Base-by-base conservation (phyloP, 78 protist species). In the Dictyostelium firmibasis region DNA sequence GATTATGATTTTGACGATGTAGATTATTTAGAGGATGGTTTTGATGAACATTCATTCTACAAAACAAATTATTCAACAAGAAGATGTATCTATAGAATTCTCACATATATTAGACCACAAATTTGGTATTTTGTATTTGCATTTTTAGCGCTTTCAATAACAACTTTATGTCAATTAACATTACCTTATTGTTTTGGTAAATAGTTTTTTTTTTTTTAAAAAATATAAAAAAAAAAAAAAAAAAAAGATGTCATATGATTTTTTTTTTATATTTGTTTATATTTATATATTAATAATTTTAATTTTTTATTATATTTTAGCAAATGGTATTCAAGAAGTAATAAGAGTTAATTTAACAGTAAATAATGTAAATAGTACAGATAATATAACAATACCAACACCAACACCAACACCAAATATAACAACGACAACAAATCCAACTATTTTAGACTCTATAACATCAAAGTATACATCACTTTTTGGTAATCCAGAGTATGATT, bases 51-150 rank as follows among this genome's bases (percentile, higher is more conserved):
- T 16, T 81, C 72, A 64, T 57, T 81, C 13, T 81, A 36, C 43
- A 81, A 89, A 27, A 69, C 62, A 20, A 89, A 62, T 64, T 89
- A 89, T 44, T 89, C 94, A 11, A 38, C 94, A 27, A 57, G 57
- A 69, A n/a, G 86, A 67, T 89, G 94, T 79, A 11, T 89, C 14
- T 47, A 38, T 69, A 20, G 94, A 81, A 20, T 89, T 6, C 11
- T 89, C 20, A 20, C 74, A 5, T 89, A 89, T 47, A 18, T 89
- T 7, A 35, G 82, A 57, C 93, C 94, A 41, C 94, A 89, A 33
- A 79, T 89, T 47, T 89, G 87, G 86, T 89, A 81, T 33, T 89
- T 35, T n/a, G 74, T 81, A 44, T 89, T 89, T 78, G 94, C 78
- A 8, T 67, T 89, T 23, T 20, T 89, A n/a, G 78, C 94, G 47